Evolutionary conservation across 2,329 filamentous ascomycete genomes (phyloP), one percentile per base, ranked within the genome.

Genomic region (Botrytis tulipae): DNA sequence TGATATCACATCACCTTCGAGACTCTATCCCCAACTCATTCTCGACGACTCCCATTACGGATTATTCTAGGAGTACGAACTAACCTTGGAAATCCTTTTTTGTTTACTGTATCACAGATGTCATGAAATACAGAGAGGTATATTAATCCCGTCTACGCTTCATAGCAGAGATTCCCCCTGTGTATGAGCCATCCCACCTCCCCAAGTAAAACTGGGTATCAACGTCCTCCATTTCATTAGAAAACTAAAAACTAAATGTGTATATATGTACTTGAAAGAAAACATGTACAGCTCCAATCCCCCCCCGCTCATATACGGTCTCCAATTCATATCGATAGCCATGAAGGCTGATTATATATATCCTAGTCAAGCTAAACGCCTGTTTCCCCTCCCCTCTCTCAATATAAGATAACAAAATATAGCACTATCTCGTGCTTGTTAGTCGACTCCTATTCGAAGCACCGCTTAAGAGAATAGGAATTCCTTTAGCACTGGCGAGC

Each of bases 401-500:
- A n/a, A 63, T 60, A 25, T 74, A 29, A 57, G 14, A 57, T 29
- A n/a, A 8, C 59, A 73, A 51, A 32, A 35, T 48, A 8, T 48
- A 37, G 25, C 32, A 2, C 35, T 29, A 5, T 25, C 29, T 46
- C 5, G 10, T 48, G 70, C 32, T 51, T n/a, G 22, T 40, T 3
- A 18, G 8, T 20, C 9, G 7, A 14, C 37, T 63, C 25, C 8
- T n/a, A 61, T 62, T 14, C 22, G 1, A 40, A 16, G 37, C 25
- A n/a, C 35, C 25, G 44, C 76, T 78, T 70, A 81, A 48, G 78
- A 78, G 71, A 80, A 81, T 69, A 98, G 86, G 81, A 98, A 98
- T 73, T 97, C 94, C 81, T 96, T 97, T 61, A 97, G 86, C 2
- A 97, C 90, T 0, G 94, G 93, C n/a, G 93, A 96, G 18, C 93